These are phyloP conservation scores for Saccharomycopsis oosterbeekiorum DNA, from an alignment of 805 yeast species.

Conservation along the genomic window DNA sequence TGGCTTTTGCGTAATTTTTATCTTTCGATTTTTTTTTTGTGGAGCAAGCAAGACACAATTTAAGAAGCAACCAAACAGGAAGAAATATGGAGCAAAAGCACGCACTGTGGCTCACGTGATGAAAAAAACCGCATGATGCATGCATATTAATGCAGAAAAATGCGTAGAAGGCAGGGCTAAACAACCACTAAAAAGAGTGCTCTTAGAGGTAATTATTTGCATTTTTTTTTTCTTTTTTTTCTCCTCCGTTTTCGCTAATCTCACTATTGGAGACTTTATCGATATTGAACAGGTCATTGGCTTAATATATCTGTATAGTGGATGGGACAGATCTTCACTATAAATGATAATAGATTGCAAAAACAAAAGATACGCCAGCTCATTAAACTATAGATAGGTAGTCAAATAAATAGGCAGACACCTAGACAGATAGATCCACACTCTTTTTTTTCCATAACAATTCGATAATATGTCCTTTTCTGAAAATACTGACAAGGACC, in stretches of 20 bases:
- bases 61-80: not conserved
- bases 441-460: not conserved
- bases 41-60: not conserved
- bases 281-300: constrained; percentile 1
- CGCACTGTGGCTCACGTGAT: not conserved
- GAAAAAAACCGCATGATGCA: not conserved
- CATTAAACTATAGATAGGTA: not conserved
- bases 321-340: too few relatives aligned
- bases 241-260: not conserved
- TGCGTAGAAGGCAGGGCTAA: not conserved
- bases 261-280: not conserved
- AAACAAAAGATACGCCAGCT: too few relatives aligned
- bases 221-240: not conserved
- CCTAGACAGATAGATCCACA: too few relatives aligned
- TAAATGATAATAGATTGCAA: too few relatives aligned
- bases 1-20: not conserved
- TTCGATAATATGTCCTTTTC: not conserved
- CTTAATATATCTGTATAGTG: too few relatives aligned
- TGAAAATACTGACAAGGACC: not conserved
- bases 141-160: not conserved
- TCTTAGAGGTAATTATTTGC: not conserved
- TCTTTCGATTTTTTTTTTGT: not conserved
- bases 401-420: too few relatives aligned
- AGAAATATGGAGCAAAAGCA: not conserved
- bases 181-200: not conserved